Percentiles rank a stretch among this genome's conserved stretches.
These are phyloP conservation scores for Aspergillus eucalypticola DNA, from an alignment of 2,329 filamentous ascomycete species.

Conservation along the genomic window DNA sequence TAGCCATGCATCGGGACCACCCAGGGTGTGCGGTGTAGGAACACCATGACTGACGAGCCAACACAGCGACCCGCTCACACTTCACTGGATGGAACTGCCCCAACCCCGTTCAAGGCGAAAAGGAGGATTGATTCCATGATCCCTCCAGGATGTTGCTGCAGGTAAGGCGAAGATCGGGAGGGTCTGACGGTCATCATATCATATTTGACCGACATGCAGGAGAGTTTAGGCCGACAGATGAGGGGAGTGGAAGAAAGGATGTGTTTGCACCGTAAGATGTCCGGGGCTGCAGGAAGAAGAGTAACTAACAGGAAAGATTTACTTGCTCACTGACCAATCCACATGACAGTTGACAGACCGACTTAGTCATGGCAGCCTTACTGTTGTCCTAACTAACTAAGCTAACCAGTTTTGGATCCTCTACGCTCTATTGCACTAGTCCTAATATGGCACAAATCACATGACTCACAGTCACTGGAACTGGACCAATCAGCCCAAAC, in stretches of 20 bases:
- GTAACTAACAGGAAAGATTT: not conserved
- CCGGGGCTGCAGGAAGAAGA: not conserved
- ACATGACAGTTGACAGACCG: not conserved
- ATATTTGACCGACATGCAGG: slow-evolving; percentile 11
- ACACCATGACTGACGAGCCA: slow-evolving; percentile 21
- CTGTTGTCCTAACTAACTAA: too few species aligned
- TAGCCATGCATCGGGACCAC: slow-evolving; percentile 25
- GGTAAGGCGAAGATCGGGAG: slow-evolving; percentile 4
- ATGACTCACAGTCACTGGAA: too few species aligned
- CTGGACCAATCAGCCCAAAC: slow-evolving; percentile 12
- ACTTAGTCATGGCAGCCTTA: not conserved
- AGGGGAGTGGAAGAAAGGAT: too few species aligned
- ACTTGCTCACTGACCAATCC: too few species aligned
- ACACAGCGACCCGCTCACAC: slow-evolving; percentile 22
- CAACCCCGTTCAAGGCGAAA: slow-evolving; percentile 5
- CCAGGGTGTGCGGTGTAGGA: slow-evolving; percentile 21
- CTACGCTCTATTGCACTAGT: too few species aligned
- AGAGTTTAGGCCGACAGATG: slow-evolving; percentile 6
- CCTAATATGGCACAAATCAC: not conserved
- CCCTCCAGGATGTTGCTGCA: slow-evolving; percentile 7
- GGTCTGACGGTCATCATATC: slow-evolving; percentile 1
- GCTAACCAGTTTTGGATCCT: too few species aligned
- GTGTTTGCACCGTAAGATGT: not conserved
- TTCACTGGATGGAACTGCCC: not conserved
- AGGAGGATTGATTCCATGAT: slow-evolving; percentile 7